A percentile compares a stretch with the other conserved stretches of the same genome.
Evolutionary conservation across 306 rosid species (phyloP).

Genomic region (Sindora glabra): DNA sequence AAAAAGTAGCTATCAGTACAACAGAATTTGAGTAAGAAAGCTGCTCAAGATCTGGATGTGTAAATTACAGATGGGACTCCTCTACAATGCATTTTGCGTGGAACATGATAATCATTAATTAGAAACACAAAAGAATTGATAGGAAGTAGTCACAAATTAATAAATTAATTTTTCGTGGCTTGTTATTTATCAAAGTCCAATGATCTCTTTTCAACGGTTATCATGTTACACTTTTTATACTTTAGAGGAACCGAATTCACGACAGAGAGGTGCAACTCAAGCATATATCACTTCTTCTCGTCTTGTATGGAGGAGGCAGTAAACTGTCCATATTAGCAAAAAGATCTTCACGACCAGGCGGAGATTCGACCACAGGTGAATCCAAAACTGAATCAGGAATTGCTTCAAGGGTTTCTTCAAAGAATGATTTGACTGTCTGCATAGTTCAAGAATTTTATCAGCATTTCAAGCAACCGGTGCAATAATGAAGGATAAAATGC

Average conservation of each 20-base stretch:
- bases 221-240: too few species aligned
- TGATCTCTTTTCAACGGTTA: too few species aligned
- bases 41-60: background rate
- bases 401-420: conserved; percentile 77
- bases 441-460: conserved; percentile 18
- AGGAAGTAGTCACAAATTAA: too few species aligned
- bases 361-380: conserved; percentile 42
- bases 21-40: background rate
- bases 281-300: conserved; percentile 38
- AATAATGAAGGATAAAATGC: conserved; percentile 5
- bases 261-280: conserved; percentile 35
- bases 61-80: conserved; percentile 2
- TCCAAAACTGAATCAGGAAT: conserved; percentile 81
- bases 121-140: too few species aligned
- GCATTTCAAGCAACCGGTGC: conserved; percentile 11
- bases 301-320: conserved; percentile 61
- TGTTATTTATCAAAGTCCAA: too few species aligned
- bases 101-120: too few species aligned
- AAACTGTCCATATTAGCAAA: conserved; percentile 46
- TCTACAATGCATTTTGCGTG: too few species aligned
- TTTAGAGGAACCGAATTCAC: too few species aligned
- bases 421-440: conserved; percentile 76
- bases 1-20: conserved; percentile 9
- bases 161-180: too few species aligned
- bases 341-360: conserved; percentile 43